Conservation (phyloP, 192 early-diverging fungal genomes). For the Chytriomyces sp. region DNA sequence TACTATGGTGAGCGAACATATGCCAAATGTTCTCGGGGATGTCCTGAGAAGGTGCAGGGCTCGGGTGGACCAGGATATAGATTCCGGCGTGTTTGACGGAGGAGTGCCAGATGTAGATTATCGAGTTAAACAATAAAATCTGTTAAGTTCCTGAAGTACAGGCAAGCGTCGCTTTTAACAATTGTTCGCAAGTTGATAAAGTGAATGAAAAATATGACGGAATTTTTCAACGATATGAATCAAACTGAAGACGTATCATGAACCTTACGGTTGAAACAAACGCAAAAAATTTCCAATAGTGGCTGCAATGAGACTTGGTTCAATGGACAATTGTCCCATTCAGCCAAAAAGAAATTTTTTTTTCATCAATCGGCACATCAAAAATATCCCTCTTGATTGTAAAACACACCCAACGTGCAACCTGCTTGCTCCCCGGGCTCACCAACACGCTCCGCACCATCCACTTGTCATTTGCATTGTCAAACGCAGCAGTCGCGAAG, state of each 20-base stretch:
- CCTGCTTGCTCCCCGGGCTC: conserved; percentile 66
- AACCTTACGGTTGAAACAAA: conserved; percentile 36
- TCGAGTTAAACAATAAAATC: too few relatives aligned
- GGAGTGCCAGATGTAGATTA: neutral
- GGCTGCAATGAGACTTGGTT: conserved; percentile 21
- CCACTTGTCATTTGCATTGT: conserved; percentile 85
- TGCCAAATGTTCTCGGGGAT: conserved; percentile 42
- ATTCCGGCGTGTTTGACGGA: neutral
- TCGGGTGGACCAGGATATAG: neutral
- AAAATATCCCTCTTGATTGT: conserved; percentile 97
- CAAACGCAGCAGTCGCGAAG: conserved; percentile 90
- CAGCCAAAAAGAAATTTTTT: neutral
- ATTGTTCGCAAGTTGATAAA: too few relatives aligned
- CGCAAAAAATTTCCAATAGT: conserved; percentile 53
- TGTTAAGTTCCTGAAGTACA: too few relatives aligned
- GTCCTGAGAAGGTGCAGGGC: conserved; percentile 26
- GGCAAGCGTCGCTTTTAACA: too few relatives aligned
- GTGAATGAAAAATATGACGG: too few relatives aligned
- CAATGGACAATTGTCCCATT: neutral
- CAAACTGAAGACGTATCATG: too few relatives aligned
- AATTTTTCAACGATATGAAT: too few relatives aligned
- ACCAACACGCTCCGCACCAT: conserved; percentile 88
- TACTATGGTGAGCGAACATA: conserved; percentile 50
- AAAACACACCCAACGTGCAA: conserved; percentile 94
- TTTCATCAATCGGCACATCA: conserved; percentile 78